These are phyloP conservation scores for Sordariomycetes sp. DNA, from an alignment of 2,329 filamentous ascomycete genomes.

Conservation along the genomic window DNA sequence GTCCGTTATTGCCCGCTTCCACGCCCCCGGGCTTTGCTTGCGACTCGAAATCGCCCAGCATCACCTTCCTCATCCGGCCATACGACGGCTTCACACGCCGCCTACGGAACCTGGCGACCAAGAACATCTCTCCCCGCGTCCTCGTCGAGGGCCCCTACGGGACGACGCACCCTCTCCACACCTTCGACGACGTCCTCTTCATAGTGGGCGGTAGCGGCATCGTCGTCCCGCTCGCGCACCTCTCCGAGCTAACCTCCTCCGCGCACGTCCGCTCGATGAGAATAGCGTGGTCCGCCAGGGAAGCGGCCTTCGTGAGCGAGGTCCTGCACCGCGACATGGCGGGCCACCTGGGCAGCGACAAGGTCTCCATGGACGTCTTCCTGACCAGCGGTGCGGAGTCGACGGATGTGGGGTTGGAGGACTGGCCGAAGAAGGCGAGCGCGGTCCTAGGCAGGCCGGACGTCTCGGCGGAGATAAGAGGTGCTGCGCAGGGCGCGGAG, in stretches of 20 bases:
- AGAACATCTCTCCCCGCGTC: constrained; percentile 18
- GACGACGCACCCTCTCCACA: constrained; percentile 22
- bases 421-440: constrained; percentile 10
- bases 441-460: constrained; percentile 19
- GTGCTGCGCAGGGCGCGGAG: constrained; percentile 11
- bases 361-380: constrained; percentile 24
- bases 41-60: constrained; percentile 5
- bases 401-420: background rate
- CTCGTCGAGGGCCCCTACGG: constrained; percentile 35
- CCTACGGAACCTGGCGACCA: constrained; percentile 16
- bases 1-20: constrained; percentile 17
- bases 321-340: constrained; percentile 21
- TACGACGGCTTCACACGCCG: constrained; percentile 32
- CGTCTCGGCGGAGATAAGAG: constrained; percentile 18
- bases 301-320: constrained; percentile 23
- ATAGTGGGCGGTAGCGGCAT: constrained; percentile 34
- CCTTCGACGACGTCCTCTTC: constrained; percentile 28
- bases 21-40: background rate
- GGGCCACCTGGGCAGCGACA: constrained; percentile 14
- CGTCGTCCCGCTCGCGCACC: constrained; percentile 28
- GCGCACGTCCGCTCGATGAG: constrained; percentile 14
- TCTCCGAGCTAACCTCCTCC: constrained; percentile 13
- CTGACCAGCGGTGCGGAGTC: constrained; percentile 14
- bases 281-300: constrained; percentile 32
- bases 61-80: constrained; percentile 33